phyloP scores from a whole-genome alignment of 2,329 filamentous ascomycete species.

The Colletotrichum sublineola region DNA sequence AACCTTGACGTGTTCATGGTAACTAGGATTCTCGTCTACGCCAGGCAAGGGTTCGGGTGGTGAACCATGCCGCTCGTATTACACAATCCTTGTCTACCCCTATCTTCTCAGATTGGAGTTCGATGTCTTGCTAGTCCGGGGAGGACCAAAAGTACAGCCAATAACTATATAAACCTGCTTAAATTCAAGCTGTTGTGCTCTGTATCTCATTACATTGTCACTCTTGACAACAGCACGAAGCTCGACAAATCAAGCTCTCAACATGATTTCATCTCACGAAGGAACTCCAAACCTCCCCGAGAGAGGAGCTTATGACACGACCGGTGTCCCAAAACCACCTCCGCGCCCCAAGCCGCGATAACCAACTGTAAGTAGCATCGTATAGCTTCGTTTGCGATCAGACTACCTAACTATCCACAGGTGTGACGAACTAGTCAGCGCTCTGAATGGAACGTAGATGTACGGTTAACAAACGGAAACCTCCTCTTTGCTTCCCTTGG shows the following conservation, averaged over 20 bases:
- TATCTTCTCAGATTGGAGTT: not conserved
- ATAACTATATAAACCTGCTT: not conserved
- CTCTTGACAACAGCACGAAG: not conserved
- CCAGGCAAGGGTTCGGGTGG: not conserved
- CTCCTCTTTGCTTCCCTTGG: too few relatives aligned
- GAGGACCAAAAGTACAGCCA: not conserved
- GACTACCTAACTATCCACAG: not conserved
- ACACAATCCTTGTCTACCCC: not conserved
- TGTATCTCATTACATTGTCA: not conserved
- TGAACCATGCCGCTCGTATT: not conserved
- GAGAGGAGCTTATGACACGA: not conserved
- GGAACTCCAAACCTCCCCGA: fast-evolving
- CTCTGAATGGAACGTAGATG: too few relatives aligned
- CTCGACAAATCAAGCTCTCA: not conserved
- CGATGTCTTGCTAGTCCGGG: not conserved
- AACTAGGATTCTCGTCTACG: not conserved
- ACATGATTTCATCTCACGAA: not conserved
- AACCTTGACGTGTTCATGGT: not conserved
- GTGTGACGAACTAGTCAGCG: too few relatives aligned
- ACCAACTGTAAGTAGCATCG: not conserved
- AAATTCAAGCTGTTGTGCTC: not conserved
- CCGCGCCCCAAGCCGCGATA: not conserved
- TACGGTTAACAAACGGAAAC: too few relatives aligned
- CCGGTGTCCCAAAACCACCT: not conserved
- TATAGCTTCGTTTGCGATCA: not conserved